A percentile compares a stretch with the other conserved stretches of the same genome.
These are phyloP conservation scores for Colletotrichum tropicale DNA, from an alignment of 2,329 filamentous ascomycete genomes.

Conservation along the genomic window DNA sequence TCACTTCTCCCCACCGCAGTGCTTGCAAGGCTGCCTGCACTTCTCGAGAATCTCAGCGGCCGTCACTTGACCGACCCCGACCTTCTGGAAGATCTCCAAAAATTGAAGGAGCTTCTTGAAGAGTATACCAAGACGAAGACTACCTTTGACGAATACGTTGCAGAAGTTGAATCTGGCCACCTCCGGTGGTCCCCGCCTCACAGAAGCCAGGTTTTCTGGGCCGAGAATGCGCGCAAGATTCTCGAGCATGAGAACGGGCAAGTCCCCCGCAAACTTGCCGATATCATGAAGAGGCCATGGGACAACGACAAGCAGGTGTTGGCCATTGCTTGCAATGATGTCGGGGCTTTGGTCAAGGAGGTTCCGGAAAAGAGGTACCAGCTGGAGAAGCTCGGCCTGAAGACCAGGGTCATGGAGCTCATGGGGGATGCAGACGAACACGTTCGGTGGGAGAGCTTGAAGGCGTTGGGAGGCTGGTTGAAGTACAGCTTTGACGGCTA, in stretches of 20 bases:
- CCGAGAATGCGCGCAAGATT: conserved; percentile 87
- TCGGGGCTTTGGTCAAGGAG: conserved; percentile 87
- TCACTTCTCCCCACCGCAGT: conserved; percentile 83
- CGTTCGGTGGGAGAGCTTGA: conserved; percentile 90
- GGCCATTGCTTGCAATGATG: conserved; percentile 91
- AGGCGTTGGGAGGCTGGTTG: conserved; percentile 73
- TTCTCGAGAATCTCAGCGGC: conserved; percentile 66
- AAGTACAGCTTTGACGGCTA: conserved; percentile 64
- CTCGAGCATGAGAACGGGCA: conserved; percentile 82
- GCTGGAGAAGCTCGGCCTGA: conserved; percentile 84
- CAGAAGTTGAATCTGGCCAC: conserved; percentile 85
- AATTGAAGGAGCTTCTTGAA: conserved; percentile 66
- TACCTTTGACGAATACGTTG: conserved; percentile 87
- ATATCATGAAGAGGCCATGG: conserved; percentile 78
- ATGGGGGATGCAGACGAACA: conserved; percentile 90
- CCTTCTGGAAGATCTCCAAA: conserved; percentile 65
- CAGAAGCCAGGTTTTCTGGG: conserved; percentile 86
- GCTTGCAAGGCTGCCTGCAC: conserved; percentile 77
- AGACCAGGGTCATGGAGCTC: conserved; percentile 88
- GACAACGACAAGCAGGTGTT: conserved; percentile 85
- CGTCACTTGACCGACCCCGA: conserved; percentile 70
- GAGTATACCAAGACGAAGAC: conserved; percentile 74
- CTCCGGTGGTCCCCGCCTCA: conserved; percentile 93
- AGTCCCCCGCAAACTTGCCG: conserved; percentile 80
- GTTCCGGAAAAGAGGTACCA: conserved; percentile 82